Base-by-base conservation (phyloP, 2,329 filamentous ascomycete genomes). In the Myriosclerotinia scirpicola region DNA sequence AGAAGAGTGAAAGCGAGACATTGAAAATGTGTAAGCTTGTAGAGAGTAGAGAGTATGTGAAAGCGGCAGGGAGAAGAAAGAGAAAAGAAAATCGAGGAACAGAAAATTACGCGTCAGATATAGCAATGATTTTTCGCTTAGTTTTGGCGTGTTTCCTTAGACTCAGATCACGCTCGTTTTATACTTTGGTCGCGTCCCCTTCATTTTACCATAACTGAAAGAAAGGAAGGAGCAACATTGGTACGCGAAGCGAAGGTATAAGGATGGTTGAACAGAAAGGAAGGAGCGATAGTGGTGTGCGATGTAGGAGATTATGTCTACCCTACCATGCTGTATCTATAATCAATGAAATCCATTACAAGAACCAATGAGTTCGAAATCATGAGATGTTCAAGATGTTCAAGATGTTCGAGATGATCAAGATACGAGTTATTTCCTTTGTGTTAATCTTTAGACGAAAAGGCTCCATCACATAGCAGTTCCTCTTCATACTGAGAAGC, bases 1-100 rank as follows among this genome's bases (percentile, higher is more conserved):
- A 60, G 58, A 60, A 38, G 58, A 50, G 30, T 48, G 58, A 17
- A 60, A 60, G 44, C 58, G 58, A 50, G 58, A 60, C 58, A 60
- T 60, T 60, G 30, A 0, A 60, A 60, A 38, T 50, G 44, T 26
- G 58, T 17, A 15, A 60, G 30, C n/a, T 50, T 50, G 44, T 50
- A 60, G 58, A 26, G 22, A n/a, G 40, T 12, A 44, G 55, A 14
- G 30, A 60, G 20, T 50, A 38, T 50, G 14, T 60, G 58, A 60
- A 26, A 38, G 58, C 22, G 56, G 30, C 34, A 60, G 6, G 58
- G 38, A 38, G 56, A 60, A 60, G 44, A 36, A 60, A 60, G 30
- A 60, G 55, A 60, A 60, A 46, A 60, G 20, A 48, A 38, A 60
- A 38, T 50, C 26, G 12, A 60, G 8, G 30, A 50, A 20, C 2